Evolutionary conservation across 208 protist genomes (phyloP).

Genomic region (Pavlovales sp.): DNA sequence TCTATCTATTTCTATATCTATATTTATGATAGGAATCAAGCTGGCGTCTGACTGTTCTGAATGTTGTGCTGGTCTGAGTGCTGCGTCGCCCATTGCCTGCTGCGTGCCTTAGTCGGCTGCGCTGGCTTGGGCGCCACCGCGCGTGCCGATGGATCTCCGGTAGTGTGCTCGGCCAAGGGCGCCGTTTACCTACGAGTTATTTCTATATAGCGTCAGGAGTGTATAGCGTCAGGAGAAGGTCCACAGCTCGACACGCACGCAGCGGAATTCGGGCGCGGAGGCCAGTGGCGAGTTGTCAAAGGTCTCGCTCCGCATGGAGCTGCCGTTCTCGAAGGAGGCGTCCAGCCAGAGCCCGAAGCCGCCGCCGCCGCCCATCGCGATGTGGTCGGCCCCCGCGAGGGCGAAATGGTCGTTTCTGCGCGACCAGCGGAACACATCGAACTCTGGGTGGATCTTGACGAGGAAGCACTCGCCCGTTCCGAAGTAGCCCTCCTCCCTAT

Average conservation of each 20-base stretch:
- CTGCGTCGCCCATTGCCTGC: too few relatives aligned
- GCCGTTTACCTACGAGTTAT: too few relatives aligned
- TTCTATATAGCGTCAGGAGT: too few relatives aligned
- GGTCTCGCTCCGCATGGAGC: neutral
- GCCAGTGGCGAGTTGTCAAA: neutral
- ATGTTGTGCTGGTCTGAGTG: too few relatives aligned
- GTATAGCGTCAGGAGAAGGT: too few relatives aligned
- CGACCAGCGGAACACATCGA: neutral
- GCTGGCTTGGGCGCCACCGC: too few relatives aligned
- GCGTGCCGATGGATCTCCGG: too few relatives aligned
- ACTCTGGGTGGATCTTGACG: neutral
- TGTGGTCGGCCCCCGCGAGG: neutral
- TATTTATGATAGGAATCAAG: too few relatives aligned
- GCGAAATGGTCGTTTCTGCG: neutral
- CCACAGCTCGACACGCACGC: neutral
- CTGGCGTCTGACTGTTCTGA: too few relatives aligned
- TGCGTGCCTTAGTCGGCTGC: too few relatives aligned
- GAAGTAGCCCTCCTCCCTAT: conserved; percentile 19
- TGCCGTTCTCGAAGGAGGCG: conserved; percentile 8
- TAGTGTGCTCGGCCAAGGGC: too few relatives aligned
- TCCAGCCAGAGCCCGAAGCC: conserved; percentile 13
- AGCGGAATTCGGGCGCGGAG: neutral
- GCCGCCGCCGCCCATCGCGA: conserved; percentile 20
- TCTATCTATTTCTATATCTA: too few relatives aligned
- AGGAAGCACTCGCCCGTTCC: conserved; percentile 30